phyloP scores from a whole-genome alignment of 2,329 filamentous ascomycete genomes.

The Colletotrichum sidae region DNA sequence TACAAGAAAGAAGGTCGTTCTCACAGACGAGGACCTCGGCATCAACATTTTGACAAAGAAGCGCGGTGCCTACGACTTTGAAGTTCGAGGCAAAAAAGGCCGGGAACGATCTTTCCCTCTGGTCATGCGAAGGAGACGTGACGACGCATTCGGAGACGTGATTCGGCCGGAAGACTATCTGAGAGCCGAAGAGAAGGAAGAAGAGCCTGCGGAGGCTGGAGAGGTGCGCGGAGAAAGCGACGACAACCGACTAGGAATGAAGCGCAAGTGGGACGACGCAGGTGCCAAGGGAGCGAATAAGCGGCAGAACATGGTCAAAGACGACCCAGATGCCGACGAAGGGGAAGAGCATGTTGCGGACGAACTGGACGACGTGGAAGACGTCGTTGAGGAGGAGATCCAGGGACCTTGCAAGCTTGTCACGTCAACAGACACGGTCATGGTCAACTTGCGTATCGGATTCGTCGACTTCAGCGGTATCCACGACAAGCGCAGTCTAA shows the following conservation, averaged over 20 bases:
- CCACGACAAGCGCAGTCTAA: conserved; percentile 92
- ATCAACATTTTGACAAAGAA: conserved; percentile 90
- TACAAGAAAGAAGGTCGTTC: conserved; percentile 84
- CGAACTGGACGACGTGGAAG: conserved; percentile 69
- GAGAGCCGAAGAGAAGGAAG: conserved; percentile 89
- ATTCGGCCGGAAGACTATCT: conserved; percentile 96
- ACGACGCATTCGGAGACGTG: conserved; percentile 92
- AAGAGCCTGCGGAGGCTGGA: conserved; percentile 72
- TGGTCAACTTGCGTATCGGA: conserved; percentile 80
- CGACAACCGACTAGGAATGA: conserved; percentile 82
- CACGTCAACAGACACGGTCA: conserved; percentile 71
- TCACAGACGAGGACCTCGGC: conserved; percentile 91
- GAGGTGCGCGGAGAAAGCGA: conserved; percentile 61
- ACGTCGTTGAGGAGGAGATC: conserved; percentile 60
- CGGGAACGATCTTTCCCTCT: conserved; percentile 94
- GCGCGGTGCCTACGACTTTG: conserved; percentile 92
- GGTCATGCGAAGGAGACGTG: conserved; percentile 80
- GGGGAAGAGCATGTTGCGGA: conserved; percentile 52
- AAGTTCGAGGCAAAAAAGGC: conserved; percentile 90
- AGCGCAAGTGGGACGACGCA: conserved; percentile 90
- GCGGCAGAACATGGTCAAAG: conserved; percentile 65
- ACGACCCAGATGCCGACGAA: conserved; percentile 55
- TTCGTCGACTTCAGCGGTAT: conserved; percentile 93
- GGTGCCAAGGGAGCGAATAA: conserved; percentile 62
- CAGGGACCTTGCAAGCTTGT: conserved; percentile 81